A percentile compares a stretch with the other conserved stretches of the same genome.
Evolutionary conservation across 2,329 filamentous ascomycete species (phyloP).

Genomic region (Metarhizium anisopliae): DNA sequence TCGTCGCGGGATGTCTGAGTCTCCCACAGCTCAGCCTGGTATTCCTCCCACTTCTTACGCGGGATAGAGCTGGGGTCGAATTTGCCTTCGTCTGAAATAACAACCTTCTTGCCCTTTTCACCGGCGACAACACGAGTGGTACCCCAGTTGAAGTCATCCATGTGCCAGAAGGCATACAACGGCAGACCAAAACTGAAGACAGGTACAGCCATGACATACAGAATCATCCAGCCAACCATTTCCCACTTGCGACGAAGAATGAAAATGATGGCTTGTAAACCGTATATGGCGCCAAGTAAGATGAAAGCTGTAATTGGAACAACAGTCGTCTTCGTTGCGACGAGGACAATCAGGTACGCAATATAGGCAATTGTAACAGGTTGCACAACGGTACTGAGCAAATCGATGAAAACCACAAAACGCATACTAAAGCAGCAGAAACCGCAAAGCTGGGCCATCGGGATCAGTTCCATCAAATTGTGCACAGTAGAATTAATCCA

Average conservation of each 20-base stretch:
- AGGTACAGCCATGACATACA: conserved; percentile 85
- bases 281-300: conserved; percentile 89
- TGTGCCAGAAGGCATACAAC: conserved; percentile 96
- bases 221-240: conserved; percentile 98
- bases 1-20: conserved; percentile 79
- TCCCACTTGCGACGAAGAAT: conserved; percentile 96
- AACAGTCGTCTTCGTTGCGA: conserved; percentile 50
- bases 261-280: conserved; percentile 94
- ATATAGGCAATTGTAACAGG: conserved; percentile 89
- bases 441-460: conserved; percentile 86
- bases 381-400: conserved; percentile 85
- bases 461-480: conserved; percentile 92
- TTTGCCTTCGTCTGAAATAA: conserved; percentile 95
- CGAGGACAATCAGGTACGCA: conserved; percentile 72
- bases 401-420: conserved; percentile 90
- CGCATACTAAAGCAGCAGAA: conserved; percentile 99
- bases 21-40: conserved; percentile 96
- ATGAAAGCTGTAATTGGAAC: conserved; percentile 84
- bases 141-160: conserved; percentile 99
- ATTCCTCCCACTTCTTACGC: conserved; percentile 98
- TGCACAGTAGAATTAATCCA: conserved; percentile 99
- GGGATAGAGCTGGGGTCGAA: conserved; percentile 91
- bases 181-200: conserved; percentile 87
- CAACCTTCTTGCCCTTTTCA: conserved; percentile 83
- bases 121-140: conserved; percentile 96